These are phyloP conservation scores for Neurospora tetraspora DNA, from an alignment of 495 filamentous ascomycete species.

Conservation along the genomic window DNA sequence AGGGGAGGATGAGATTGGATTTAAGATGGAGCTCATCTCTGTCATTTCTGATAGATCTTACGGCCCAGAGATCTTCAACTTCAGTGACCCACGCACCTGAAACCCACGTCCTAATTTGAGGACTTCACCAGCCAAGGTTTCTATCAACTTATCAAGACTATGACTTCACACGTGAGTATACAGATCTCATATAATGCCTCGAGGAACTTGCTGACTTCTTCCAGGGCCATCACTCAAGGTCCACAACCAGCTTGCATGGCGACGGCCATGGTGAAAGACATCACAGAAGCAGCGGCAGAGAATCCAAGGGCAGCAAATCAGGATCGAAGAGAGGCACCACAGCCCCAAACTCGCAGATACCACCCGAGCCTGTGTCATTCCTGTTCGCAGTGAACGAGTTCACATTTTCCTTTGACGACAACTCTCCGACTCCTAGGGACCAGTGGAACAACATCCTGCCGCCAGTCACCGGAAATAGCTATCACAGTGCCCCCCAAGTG, in stretches of 20 bases:
- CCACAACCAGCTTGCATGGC: background rate
- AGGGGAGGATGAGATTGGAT: background rate
- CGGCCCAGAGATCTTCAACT: background rate
- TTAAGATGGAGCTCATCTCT: slow-evolving; percentile 1
- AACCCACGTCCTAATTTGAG: background rate
- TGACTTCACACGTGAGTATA: background rate
- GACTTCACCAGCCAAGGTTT: background rate
- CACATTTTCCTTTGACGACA: background rate
- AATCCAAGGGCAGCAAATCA: background rate
- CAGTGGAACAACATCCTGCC: background rate
- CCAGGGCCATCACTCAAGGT: background rate
- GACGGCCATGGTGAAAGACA: background rate
- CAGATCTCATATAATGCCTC: background rate
- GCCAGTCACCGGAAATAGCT: background rate
- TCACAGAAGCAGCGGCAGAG: background rate
- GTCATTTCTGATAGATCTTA: slow-evolving; percentile 15
- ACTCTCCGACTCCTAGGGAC: background rate
- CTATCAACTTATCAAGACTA: background rate
- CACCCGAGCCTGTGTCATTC: slow-evolving; percentile 3
- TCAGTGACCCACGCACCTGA: background rate
- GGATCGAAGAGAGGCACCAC: background rate
- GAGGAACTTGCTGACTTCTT: background rate
- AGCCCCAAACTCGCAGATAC: background rate
- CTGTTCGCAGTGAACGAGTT: slow-evolving; percentile 24
- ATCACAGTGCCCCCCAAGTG: background rate